Percentiles rank a stretch among this genome's conserved stretches.
phyloP scores from a whole-genome alignment of 768 basidiomycete genomes.

The Trametopsis cervina region DNA sequence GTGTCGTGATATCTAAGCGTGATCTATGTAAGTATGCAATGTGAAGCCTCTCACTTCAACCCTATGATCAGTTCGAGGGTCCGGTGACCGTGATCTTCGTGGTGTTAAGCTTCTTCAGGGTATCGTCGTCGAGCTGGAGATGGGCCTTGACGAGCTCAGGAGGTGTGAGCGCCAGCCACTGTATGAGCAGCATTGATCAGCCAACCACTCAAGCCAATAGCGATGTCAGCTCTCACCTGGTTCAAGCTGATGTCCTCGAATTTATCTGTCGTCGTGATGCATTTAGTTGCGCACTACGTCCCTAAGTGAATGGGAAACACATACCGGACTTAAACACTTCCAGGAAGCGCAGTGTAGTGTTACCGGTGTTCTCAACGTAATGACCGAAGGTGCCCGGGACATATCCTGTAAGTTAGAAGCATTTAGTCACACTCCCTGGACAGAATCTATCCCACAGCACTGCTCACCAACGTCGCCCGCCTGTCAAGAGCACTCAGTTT shows the following conservation, averaged over 20 bases:
- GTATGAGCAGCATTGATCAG: slow-evolving; percentile 11
- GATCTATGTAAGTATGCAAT: too few relatives aligned
- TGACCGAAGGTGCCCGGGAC: slow-evolving; percentile 44
- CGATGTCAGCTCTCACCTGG: slow-evolving; percentile 31
- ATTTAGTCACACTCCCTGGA: not conserved
- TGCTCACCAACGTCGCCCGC: slow-evolving; percentile 27
- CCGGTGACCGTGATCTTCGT: slow-evolving; percentile 38
- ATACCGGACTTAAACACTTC: slow-evolving; percentile 29
- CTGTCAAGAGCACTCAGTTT: slow-evolving; percentile 7
- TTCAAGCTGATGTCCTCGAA: slow-evolving; percentile 32
- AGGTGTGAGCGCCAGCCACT: slow-evolving; percentile 58
- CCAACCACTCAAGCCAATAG: not conserved
- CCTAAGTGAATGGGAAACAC: not conserved
- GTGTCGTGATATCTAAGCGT: too few relatives aligned
- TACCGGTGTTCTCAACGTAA: slow-evolving; percentile 33
- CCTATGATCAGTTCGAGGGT: not conserved
- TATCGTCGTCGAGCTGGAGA: slow-evolving; percentile 44
- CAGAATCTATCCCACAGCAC: not conserved
- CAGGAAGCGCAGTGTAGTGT: slow-evolving; percentile 29
- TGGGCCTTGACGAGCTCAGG: slow-evolving; percentile 54
- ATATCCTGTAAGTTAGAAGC: slow-evolving; percentile 31
- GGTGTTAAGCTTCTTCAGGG: slow-evolving; percentile 41
- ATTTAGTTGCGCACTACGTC: not conserved
- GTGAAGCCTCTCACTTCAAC: too few relatives aligned
- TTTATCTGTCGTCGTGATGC: not conserved